phyloP scores from a whole-genome alignment of 2,329 filamentous ascomycete species.

The Trichoderma aggressivum region DNA sequence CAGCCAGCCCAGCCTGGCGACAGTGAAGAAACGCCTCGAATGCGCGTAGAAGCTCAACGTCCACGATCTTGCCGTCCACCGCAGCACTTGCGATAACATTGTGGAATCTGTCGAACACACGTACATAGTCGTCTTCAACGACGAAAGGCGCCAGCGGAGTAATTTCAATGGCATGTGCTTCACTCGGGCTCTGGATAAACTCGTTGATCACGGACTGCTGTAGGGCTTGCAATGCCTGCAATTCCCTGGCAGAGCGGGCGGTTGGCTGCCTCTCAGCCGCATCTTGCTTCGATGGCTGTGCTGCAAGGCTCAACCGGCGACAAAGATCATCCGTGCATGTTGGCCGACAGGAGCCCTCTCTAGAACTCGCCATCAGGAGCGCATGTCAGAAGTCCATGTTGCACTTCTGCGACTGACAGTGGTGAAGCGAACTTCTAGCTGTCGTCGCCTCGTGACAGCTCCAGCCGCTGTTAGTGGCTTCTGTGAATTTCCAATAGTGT shows the following conservation, averaged over 20 bases:
- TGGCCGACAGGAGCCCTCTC: background rate
- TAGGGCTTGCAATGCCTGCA: background rate
- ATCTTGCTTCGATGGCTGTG: background rate
- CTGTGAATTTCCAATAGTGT: background rate
- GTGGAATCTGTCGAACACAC: background rate
- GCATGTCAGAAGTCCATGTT: background rate
- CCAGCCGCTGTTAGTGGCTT: background rate
- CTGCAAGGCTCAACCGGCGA: background rate
- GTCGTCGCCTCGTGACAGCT: background rate
- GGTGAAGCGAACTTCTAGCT: background rate
- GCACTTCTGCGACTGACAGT: background rate
- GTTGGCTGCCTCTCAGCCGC: background rate
- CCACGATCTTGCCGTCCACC: background rate
- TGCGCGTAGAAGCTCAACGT: background rate
- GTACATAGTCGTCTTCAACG: background rate
- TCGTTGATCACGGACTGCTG: background rate
- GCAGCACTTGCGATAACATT: background rate
- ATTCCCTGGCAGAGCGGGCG: background rate
- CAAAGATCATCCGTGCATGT: background rate
- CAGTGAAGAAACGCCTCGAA: background rate
- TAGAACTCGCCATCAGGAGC: background rate
- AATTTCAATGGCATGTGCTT: background rate
- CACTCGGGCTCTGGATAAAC: background rate
- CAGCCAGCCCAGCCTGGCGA: background rate
- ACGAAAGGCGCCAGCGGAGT: background rate